A percentile compares a stretch with the other conserved stretches of the same genome.
These are phyloP conservation scores for Solanum habrochaites DNA, from an alignment of 257 asterid genomes.

Conservation along the genomic window DNA sequence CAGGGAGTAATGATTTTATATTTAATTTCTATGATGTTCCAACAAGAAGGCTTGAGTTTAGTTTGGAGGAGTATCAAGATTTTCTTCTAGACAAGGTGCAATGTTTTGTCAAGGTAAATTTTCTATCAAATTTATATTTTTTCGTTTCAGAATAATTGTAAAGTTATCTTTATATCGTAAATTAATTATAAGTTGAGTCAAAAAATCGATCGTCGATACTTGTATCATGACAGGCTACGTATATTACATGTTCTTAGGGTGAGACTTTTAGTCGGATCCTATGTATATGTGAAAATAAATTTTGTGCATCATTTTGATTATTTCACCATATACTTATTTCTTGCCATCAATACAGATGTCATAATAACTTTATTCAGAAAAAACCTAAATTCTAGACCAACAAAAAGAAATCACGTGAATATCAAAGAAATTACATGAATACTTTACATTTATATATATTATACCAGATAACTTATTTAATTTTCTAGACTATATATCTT, in stretches of 20 bases:
- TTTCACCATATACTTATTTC: background rate
- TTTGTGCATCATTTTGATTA: background rate
- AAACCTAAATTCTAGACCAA: background rate
- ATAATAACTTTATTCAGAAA: background rate
- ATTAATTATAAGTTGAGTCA: background rate
- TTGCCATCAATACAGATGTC: background rate
- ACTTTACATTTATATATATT: background rate
- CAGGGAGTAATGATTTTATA: background rate
- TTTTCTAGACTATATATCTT: background rate
- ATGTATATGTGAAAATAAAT: background rate
- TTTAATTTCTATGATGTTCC: background rate
- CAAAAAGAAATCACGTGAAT: background rate
- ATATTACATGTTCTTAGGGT: background rate
- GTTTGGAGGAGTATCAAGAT: background rate
- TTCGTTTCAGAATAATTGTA: rapidly evolving
- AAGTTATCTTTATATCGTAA: background rate
- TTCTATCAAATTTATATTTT: background rate
- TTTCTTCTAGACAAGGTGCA: background rate
- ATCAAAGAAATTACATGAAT: background rate
- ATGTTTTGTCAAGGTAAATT: background rate
- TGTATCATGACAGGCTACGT: too few relatives aligned
- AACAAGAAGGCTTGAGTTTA: background rate
- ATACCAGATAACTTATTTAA: background rate
- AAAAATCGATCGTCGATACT: background rate
- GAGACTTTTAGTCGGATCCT: background rate